Conservation (phyloP, 2,329 filamentous ascomycete genomes). For the Botryotinia convoluta region DNA sequence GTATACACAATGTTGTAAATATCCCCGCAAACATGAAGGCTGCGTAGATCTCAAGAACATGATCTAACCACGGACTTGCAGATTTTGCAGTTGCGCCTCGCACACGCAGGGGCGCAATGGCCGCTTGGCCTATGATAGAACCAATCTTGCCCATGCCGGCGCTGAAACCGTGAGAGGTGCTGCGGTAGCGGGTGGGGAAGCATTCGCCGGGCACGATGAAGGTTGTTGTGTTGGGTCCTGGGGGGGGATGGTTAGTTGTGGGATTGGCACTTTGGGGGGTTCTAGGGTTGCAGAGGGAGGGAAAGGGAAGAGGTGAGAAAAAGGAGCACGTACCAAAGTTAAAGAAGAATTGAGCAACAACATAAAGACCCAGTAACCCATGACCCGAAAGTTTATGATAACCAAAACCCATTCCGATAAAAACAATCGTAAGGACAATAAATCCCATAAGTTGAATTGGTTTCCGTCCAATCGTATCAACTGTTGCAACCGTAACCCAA, state of each 20-base stretch:
- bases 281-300: neutral
- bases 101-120: slow-evolving; percentile 54
- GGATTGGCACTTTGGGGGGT: neutral
- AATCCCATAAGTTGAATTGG: slow-evolving; percentile 69
- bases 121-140: slow-evolving; percentile 44
- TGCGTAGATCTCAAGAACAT: slow-evolving; percentile 74
- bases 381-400: slow-evolving; percentile 50
- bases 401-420: slow-evolving; percentile 61
- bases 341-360: slow-evolving; percentile 65
- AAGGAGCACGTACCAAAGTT: slow-evolving; percentile 47
- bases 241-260: neutral
- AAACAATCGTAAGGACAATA: slow-evolving; percentile 57
- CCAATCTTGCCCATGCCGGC: slow-evolving; percentile 40
- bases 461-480: slow-evolving; percentile 78
- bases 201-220: slow-evolving; percentile 42
- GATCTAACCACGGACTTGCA: slow-evolving; percentile 56
- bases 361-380: slow-evolving; percentile 59
- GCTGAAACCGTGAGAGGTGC: slow-evolving; percentile 39
- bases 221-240: slow-evolving; percentile 35
- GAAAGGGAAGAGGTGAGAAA: no score
- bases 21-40: slow-evolving; percentile 76
- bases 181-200: slow-evolving; percentile 40
- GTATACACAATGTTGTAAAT: slow-evolving; percentile 67
- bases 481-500: slow-evolving; percentile 71
- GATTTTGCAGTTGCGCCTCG: slow-evolving; percentile 37